Evolutionary conservation across 495 filamentous ascomycete genomes (phyloP), one percentile per base, ranked within the genome.

Genomic region (Collariella sp.): DNA sequence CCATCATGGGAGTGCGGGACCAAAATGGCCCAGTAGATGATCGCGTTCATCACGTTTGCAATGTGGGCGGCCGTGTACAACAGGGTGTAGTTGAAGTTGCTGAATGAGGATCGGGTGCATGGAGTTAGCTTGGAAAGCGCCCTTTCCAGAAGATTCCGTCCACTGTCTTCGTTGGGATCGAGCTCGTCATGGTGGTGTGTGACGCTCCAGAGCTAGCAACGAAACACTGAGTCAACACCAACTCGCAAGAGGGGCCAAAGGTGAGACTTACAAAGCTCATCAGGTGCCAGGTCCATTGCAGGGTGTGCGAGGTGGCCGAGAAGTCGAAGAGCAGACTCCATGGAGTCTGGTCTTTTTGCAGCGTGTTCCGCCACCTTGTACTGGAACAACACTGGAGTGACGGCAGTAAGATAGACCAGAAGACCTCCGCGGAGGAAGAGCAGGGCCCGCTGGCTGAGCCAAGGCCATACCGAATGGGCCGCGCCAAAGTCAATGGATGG

Each of bases 391-490:
- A 73, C 61, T 15, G 68, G 50, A 12, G 65, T 63, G 6, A 71
- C 61, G 18, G 63, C 67, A 7, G 70, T 67, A 10, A 80, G 59
- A 59, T 79, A 82, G 24, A 68, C 58, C n/a, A 76, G 41, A 38
- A 75, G 58, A 3, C 67, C 15, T 36, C 57, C 64, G 35, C 77
- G 71, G 11, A 76, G 52, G 40, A 57, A 54, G 38, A 72, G 55
- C 50, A 82, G 63, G 31, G 54, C 26, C 44, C 61, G 67, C 62
- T 79, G 76, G 51, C 62, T 65, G 47, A 80, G 62, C 33, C 53
- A 59, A 23, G 55, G 38, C 70, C 75, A 79, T 48, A 75, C 70
- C 7, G 78, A 79, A 52, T 79, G 77, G 56, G 75, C 79, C 24
- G 72, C 71, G 39, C 76, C 71, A 29, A 76, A 66, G 54, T 75